Base-by-base conservation (phyloP, 2,329 filamentous ascomycete species). In the Aspergillus persii region DNA sequence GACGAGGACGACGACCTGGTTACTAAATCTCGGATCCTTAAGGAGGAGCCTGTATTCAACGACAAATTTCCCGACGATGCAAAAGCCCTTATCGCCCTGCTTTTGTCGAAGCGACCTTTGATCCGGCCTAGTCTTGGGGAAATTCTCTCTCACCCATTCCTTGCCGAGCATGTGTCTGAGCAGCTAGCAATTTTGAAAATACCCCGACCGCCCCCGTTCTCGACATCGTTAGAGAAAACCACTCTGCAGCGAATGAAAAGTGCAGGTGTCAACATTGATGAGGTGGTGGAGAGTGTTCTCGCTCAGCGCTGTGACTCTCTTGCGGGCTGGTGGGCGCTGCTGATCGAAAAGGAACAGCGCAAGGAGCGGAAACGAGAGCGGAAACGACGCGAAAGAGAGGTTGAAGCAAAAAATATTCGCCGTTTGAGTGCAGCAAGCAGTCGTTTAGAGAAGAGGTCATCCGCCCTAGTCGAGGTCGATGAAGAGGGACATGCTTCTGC, bases 271-370 rank as follows among this genome's bases (percentile, higher is more conserved):
- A 91, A 98, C 69, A 95, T 96, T 59, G 95, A 99, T 71, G 85
- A 89, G 61, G 91, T 99, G 7, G 94, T 98, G 63, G 94, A 98
- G 72, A 96, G 95, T 68, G 95, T 99, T 3, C 77, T 96, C 39
- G 86, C 92, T 3, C 92, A 96, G 73, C 85, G 91, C 64, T 98
- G 95, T 71, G 94, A 99, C 76, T 85, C 89, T 5, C 79, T 99
- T 52, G 91, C 92, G 53, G 95, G 95, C 5, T 99, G 95, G 95
- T 99, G 95, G 95, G 90, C 91, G 3, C 77, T 99, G 30, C 79
- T 99, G 44, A 86, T 98, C 8, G 95, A 98, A 71, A 99, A 98
- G 74, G 95, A 99, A 71, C 86, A 92, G 72, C 86, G 92, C 8
- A 99, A 99, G 75, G 88, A 93, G 64, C 84, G 80, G 62, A 83